phyloP scores from a whole-genome alignment of 2,329 filamentous ascomycete species.

The Pseudogymnoascus sp. region DNA sequence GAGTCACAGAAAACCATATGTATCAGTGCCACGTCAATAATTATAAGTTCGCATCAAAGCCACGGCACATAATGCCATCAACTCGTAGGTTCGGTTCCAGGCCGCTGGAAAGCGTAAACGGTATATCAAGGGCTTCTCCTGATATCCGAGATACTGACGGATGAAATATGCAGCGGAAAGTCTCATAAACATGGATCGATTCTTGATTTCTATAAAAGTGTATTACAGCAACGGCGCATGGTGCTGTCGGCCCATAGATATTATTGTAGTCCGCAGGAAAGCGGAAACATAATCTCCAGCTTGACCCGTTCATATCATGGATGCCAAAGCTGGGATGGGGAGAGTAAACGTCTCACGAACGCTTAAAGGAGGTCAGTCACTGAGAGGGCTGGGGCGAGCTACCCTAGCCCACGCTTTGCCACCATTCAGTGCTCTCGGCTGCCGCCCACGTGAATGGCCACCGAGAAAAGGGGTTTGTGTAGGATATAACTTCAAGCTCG shows the following conservation, averaged over 20 bases:
- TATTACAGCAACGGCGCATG: neutral
- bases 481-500: conserved; percentile 3
- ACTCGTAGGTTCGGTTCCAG: neutral
- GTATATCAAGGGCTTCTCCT: neutral
- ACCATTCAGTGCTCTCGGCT: neutral
- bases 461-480: neutral
- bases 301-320: neutral
- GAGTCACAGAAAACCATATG: neutral
- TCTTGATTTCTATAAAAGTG: neutral
- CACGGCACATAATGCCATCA: neutral
- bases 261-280: neutral
- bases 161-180: neutral
- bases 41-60: neutral
- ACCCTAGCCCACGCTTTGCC: neutral
- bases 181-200: neutral
- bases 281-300: neutral
- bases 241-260: neutral
- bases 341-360: neutral
- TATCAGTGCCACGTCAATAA: neutral
- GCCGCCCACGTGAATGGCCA: neutral
- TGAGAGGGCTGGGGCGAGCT: neutral
- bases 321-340: too few relatives aligned
- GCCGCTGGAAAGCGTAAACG: neutral
- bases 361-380: neutral
- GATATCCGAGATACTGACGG: neutral